Percentiles rank a stretch among this genome's conserved stretches.
Evolutionary conservation across 495 filamentous ascomycete genomes (phyloP).

Genomic region (Penicillium coprophilum): DNA sequence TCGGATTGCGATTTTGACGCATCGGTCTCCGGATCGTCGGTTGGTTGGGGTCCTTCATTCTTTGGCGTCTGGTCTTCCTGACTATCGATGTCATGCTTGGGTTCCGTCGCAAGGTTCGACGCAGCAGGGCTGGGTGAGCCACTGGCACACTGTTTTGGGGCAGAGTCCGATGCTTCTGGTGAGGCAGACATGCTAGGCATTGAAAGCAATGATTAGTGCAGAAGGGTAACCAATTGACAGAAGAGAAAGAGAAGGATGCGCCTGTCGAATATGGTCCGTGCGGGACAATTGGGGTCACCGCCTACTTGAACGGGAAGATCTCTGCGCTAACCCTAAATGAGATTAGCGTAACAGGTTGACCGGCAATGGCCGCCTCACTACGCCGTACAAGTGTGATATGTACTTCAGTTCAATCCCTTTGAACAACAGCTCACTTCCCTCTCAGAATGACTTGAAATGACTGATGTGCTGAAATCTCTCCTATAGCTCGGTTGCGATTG

Average conservation of each 20-base stretch:
- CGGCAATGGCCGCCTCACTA: no score
- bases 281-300: background rate
- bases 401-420: no score
- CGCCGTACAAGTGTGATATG: no score
- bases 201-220: slow-evolving; percentile 1
- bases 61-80: slow-evolving; percentile 11
- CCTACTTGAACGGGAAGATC: background rate
- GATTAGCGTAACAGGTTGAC: background rate
- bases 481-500: no score
- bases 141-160: background rate
- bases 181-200: slow-evolving; percentile 19
- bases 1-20: slow-evolving; percentile 15
- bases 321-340: background rate
- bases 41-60: slow-evolving; percentile 10
- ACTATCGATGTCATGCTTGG: slow-evolving; percentile 13
- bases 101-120: slow-evolving; percentile 7
- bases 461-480: background rate
- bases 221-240: background rate
- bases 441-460: background rate
- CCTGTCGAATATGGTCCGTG: background rate
- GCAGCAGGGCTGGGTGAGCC: slow-evolving; percentile 10
- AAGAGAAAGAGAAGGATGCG: background rate
- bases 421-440: background rate
- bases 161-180: slow-evolving; percentile 1
- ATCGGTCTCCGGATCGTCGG: slow-evolving; percentile 18